Evolutionary conservation across 2,329 filamentous ascomycete genomes (phyloP), one percentile per base, ranked within the genome.

Genomic region (Talaromyces marneffei): DNA sequence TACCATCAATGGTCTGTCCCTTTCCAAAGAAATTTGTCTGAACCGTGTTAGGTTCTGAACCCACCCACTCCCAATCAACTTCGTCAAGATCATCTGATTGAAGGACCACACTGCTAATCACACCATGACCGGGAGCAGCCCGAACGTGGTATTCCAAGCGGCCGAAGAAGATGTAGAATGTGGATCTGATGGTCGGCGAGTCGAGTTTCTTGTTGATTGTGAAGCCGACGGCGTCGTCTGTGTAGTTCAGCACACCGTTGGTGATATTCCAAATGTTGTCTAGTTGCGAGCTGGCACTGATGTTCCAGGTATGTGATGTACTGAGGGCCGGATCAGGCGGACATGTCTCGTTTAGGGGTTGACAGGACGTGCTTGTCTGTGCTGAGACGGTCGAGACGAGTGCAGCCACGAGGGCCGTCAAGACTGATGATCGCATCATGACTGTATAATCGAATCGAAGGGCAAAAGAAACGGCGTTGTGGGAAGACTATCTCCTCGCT

Each of bases 1-100:
- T 88, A 76, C 93, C 90, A 79, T 92, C 95, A 4, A 84, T 70
- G 0, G 89, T 90, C 67, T 90, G 83, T 59, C 94, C 94, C 78
- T 97, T 96, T 75, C 92, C 91, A 69, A 97, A 99, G 79, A 95
- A 99, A 78, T 99, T 97, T 69, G 88, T 89, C 76, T 97, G 93
- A 35, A 78, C 75, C n/a, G 31, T n/a, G 40, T 62, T 69, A 25
- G 69, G 71, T 64, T 77, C 74, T 55, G 72, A 72, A 54, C 77
- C 77, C 23, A 77, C 66, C 74, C 74, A 76, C 60, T 77, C 75
- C 75, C 90, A 93, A 71, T 96, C 92, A 42, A 96, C 87, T 76
- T 96, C 91, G 72, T 96, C 92, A 14, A 93, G 82, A 68, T 92
- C 87, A 67, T 94, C 88, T 56, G 89, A 93, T 66, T 94, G 82